phyloP scores from a whole-genome alignment of 2,329 filamentous ascomycete species.

The Pestalotiopsis sp. region DNA sequence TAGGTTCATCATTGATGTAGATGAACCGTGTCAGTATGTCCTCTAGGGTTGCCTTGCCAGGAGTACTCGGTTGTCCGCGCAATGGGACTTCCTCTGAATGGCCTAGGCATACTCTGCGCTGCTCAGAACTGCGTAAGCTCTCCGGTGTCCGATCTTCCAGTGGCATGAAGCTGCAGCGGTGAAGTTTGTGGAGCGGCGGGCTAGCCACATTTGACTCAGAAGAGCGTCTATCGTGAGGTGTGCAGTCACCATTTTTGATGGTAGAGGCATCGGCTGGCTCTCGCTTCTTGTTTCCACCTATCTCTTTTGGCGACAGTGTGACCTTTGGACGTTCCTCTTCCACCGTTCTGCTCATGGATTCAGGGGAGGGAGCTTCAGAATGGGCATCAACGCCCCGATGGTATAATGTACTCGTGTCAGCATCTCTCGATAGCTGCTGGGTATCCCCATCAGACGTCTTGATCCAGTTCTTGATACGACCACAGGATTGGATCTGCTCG shows the following conservation, averaged over 20 bases:
- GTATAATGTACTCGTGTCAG: constrained; percentile 16
- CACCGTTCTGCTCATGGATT: constrained; percentile 1
- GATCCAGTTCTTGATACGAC: neutral
- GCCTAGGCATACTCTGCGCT: neutral
- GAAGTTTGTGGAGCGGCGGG: constrained; percentile 20
- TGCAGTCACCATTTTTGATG: neutral
- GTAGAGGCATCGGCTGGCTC: neutral
- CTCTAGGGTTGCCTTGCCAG: constrained; percentile 23
- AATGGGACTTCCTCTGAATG: constrained; percentile 12
- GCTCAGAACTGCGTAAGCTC: constrained; percentile 14
- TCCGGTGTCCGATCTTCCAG: constrained; percentile 23
- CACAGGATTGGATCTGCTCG: neutral
- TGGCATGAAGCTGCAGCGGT: constrained; percentile 29
- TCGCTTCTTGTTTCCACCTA: neutral
- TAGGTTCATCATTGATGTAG: neutral
- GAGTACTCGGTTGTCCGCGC: constrained; percentile 13
- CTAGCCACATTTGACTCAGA: neutral
- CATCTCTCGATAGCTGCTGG: neutral
- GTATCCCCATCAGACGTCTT: neutral
- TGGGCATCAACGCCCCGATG: constrained; percentile 28
- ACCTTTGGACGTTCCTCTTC: neutral
- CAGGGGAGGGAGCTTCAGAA: constrained; percentile 14
- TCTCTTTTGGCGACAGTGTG: neutral
- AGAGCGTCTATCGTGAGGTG: neutral
- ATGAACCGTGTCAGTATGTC: constrained; percentile 20